Evolutionary conservation across 2,329 filamentous ascomycete species (phyloP).

Genomic region (Cordyceps sp.): DNA sequence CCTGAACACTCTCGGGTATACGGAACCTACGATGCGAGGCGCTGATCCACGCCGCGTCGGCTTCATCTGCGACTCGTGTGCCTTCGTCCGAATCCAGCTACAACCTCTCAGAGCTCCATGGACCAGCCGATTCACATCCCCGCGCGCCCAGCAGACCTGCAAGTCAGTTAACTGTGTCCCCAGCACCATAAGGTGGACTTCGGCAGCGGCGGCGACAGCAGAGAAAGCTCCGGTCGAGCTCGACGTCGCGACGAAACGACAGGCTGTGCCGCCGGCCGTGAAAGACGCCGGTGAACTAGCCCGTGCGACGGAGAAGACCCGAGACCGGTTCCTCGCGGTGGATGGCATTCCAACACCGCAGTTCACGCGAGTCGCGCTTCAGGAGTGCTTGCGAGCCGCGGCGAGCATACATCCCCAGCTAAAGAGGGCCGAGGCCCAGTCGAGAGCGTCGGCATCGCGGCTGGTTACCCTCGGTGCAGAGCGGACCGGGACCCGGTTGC

Average conservation of each 20-base stretch:
- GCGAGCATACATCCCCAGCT: constrained; percentile 24
- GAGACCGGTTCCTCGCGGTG: constrained; percentile 24
- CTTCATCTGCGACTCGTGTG: constrained; percentile 27
- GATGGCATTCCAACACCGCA: constrained; percentile 26
- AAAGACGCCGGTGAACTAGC: constrained; percentile 19
- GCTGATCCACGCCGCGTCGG: constrained; percentile 14
- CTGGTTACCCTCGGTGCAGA: constrained; percentile 29
- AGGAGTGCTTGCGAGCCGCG: constrained; percentile 26
- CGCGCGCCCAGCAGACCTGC: constrained; percentile 2
- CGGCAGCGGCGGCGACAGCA: constrained; percentile 7
- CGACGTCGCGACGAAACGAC: constrained; percentile 2
- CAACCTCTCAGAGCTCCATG: too few species aligned
- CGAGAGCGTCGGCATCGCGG: constrained; percentile 32
- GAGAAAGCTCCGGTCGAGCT: background rate
- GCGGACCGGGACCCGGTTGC: constrained; percentile 13
- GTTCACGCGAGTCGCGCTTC: constrained; percentile 25
- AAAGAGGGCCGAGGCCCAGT: constrained; percentile 19
- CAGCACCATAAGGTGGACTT: constrained; percentile 10
- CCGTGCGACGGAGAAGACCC: constrained; percentile 23
- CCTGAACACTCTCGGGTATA: too few species aligned
- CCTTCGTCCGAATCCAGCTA: constrained; percentile 18
- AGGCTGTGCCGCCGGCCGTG: constrained; percentile 6
- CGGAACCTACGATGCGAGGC: constrained; percentile 21
- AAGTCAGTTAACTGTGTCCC: constrained; percentile 3
- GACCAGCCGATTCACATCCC: too few species aligned